phyloP scores from a whole-genome alignment of 2,329 filamentous ascomycete species.

The Alternaria sp. region DNA sequence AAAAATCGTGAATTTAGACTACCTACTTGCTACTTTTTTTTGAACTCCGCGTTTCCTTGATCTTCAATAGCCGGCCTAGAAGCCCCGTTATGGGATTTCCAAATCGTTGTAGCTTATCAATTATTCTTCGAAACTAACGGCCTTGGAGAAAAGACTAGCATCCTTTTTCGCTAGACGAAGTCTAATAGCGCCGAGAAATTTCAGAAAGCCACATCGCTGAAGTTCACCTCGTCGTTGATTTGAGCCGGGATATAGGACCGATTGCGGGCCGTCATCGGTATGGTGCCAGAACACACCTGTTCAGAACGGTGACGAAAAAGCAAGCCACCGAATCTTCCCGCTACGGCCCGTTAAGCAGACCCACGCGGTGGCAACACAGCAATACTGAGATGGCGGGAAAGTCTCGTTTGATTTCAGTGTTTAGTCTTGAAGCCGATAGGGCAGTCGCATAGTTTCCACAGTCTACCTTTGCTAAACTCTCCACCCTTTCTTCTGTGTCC shows the following conservation, averaged over 20 bases:
- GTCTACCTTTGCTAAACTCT: constrained; percentile 27
- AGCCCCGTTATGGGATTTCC: too few relatives aligned
- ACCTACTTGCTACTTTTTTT: too few relatives aligned
- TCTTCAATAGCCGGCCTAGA: background rate
- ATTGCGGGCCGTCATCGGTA: constrained; percentile 4
- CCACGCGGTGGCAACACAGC: background rate
- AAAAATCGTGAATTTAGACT: too few relatives aligned
- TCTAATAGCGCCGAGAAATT: too few relatives aligned
- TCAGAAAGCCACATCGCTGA: background rate
- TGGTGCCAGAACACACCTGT: background rate
- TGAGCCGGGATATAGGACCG: constrained; percentile 4
- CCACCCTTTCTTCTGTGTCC: constrained; percentile 42
- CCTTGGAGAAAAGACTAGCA: too few relatives aligned
- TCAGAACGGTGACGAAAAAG: background rate
- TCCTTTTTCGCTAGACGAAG: too few relatives aligned
- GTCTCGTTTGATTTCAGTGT: background rate
- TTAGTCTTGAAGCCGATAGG: background rate
- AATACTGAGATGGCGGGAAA: background rate
- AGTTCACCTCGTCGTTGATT: background rate
- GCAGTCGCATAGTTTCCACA: background rate
- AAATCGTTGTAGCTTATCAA: too few relatives aligned
- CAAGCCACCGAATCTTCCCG: background rate
- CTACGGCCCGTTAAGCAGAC: background rate
- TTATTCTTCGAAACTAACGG: too few relatives aligned
- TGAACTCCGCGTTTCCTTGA: background rate